Conservation (phyloP, 2,329 filamentous ascomycete species). For the Myrmaecium sp. region DNA sequence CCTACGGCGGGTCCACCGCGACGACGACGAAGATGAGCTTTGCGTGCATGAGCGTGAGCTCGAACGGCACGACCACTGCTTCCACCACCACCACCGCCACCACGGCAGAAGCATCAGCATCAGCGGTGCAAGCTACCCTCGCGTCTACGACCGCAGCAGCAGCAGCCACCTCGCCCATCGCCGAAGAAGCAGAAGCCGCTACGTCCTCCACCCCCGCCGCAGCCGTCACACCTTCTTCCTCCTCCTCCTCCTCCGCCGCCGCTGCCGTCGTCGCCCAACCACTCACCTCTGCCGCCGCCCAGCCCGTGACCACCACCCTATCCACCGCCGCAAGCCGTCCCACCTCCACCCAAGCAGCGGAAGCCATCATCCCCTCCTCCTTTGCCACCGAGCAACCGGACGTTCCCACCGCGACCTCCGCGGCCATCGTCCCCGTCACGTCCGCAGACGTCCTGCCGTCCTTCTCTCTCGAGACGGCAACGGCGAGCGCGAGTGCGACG, state of each 20-base stretch:
- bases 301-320: constrained; percentile 3
- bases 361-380: no score
- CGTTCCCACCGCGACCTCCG: no score
- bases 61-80: constrained; percentile 6
- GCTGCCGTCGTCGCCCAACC: constrained; percentile 1
- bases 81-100: constrained; percentile 5
- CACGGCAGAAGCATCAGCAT: constrained; percentile 7
- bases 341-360: no score
- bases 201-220: constrained; percentile 1
- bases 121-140: constrained; percentile 7
- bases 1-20: constrained; percentile 9
- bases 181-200: constrained; percentile 1
- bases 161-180: constrained; percentile 1
- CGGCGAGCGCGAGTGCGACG: no score
- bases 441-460: no score
- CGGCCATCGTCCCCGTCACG: no score
- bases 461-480: no score
- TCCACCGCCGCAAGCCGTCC: no score
- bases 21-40: constrained; percentile 32
- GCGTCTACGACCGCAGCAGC: constrained; percentile 5
- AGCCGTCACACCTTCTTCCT: background rate
- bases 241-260: constrained; percentile 1
- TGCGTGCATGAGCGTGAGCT: constrained; percentile 27
- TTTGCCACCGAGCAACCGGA: no score
- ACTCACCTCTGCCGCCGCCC: constrained; percentile 2